Evolutionary conservation across 2,329 filamentous ascomycete genomes (phyloP), one percentile per base, ranked within the genome.

Genomic region (Aspergillus ustus): DNA sequence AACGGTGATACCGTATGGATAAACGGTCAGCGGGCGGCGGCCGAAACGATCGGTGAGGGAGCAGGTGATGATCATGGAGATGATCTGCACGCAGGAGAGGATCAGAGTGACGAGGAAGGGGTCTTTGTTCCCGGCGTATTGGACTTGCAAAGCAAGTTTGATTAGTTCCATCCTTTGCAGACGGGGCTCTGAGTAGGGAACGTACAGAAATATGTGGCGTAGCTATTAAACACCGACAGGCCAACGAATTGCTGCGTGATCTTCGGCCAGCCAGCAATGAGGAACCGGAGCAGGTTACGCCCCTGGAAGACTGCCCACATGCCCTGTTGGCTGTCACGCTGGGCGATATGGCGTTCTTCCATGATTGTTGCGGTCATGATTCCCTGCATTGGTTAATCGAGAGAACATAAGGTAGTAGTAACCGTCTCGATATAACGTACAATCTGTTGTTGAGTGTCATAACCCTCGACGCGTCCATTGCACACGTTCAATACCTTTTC

Each of bases 31-130:
- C 0, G 76, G 77, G 1, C 78, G 75, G 57, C 77, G 75, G 20
- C 74, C 74, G 17, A 79, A 43, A 19, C 66, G 66, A 58, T 79
- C 76, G 3, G 78, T 78, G 1, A 73, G 64, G 0, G 69, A 65
- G 7, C 75, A 69, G 0, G 76, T 79, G 19, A 73, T n/a, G 20
- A 80, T 64, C 70, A 81, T 78, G 0, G 79, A 79, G 5, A 81
- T 63, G 3, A 82, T 67, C 57, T 80, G 78, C 0, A 80, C 75
- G 48, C 74, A 78, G 1, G 76, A 75, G 1, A 79, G 67, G 46
- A 81, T 80, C 43, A 80, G 68, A 0, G 77, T 81, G 6, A 81
- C 78, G 53, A 75, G 68, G 66, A 81, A 81, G 0, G 78, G 78
- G 52, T 81, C 72, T 15, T 75, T 71, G 67, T 71, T 77, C 1